Evolutionary conservation across 179 eudicot species (phyloP), one percentile per base, ranked within the genome.

Genomic region (Spinacia oleracea): DNA sequence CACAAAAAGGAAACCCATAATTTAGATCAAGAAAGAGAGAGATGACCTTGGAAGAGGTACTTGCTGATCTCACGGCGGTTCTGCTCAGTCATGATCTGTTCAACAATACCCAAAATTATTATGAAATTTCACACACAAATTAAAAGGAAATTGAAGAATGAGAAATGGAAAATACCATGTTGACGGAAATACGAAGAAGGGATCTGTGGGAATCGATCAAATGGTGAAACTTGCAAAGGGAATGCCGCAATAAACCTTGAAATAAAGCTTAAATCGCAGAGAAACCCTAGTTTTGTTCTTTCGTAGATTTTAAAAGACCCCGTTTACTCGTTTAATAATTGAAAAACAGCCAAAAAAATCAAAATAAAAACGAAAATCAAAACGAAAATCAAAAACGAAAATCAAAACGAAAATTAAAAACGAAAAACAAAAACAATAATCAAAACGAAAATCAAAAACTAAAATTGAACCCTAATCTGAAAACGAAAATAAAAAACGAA

Each of bases 21-120:
- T 15, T 48, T 12, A 4, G 53, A 48, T 3, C 15, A 1, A 55
- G 15, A 46, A 20, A 48, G 1, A 48, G 18, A 55, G 14, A 40
- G 27, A 48, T 14, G 18, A 91, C 98, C 98, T 92, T 92, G 98
- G 53, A 92, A 93, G 85, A 93, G 89, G 89, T 92, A 94, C 58
- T 94, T 94, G 86, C 86, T 83, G 86, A 94, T 94, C 88, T 92
- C 98, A 83, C 83, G 83, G 71, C 98, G 86, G 72, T 93, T 93
- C 91, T 92, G 90, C 91, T 93, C 98, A 0, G 97, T n/a, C 53
- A 93, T 93, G 75, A 93, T 92, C 98, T 94, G 90, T 58, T 58
- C 63, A n/a, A n/a, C 27, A 58, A 58, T 25, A 23, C 29, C 29
- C 20, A n/a, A 23, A 58, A 58, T 2, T 25, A 10, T 58, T 58